These are phyloP conservation scores for Epichloe festucae DNA, from an alignment of 2,329 filamentous ascomycete species.

Conservation along the genomic window DNA sequence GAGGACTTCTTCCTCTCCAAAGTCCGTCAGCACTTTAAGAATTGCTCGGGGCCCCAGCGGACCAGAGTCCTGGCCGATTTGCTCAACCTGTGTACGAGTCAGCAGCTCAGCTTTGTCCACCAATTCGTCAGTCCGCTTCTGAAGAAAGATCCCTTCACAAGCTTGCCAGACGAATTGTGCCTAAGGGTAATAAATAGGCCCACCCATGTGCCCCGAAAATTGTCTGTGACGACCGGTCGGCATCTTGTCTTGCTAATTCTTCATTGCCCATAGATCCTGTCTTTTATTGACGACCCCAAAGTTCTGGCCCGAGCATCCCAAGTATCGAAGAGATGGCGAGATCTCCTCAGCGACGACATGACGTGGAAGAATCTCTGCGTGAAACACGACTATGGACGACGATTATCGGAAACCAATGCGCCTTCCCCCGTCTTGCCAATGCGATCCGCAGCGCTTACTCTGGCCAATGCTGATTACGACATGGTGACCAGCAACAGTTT, in stretches of 20 bases:
- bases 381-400: constrained; percentile 74
- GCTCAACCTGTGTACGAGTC: constrained; percentile 86
- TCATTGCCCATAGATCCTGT: constrained; percentile 53
- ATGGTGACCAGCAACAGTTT: constrained; percentile 27
- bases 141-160: constrained; percentile 92
- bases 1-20: constrained; percentile 75
- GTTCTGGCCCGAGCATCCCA: constrained; percentile 87
- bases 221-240: too few relatives aligned
- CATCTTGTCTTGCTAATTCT: constrained; percentile 6
- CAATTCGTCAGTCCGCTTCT: constrained; percentile 88
- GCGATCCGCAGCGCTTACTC: constrained; percentile 17
- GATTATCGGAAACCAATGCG: constrained; percentile 37
- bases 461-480: constrained; percentile 23
- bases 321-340: constrained; percentile 89
- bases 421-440: constrained; percentile 17
- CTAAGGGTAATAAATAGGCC: constrained; percentile 56
- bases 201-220: neutral
- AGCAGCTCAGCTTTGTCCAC: constrained; percentile 89
- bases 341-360: constrained; percentile 88
- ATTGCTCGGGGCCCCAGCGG: constrained; percentile 61
- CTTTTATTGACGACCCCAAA: constrained; percentile 93
- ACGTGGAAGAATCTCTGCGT: constrained; percentile 97
- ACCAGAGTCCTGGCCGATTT: constrained; percentile 77
- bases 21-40: constrained; percentile 67
- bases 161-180: constrained; percentile 84